Evolutionary conservation across 2,329 filamentous ascomycete species (phyloP), one percentile per base, ranked within the genome.

Genomic region (Talaromyces islandicus): DNA sequence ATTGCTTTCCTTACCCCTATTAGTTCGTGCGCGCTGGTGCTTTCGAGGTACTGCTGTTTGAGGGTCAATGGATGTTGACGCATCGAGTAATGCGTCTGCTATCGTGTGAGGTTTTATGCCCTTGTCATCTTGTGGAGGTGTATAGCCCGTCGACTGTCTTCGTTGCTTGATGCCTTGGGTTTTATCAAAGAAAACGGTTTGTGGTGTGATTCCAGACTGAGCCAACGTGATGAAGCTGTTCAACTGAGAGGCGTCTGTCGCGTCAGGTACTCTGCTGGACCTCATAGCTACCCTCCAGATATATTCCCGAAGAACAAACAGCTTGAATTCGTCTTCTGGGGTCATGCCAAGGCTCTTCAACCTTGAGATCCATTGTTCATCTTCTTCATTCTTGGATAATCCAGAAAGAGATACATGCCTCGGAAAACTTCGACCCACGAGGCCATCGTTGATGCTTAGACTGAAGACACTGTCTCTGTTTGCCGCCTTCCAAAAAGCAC

Each of bases 121-220:
- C 61, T 72, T 63, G 43, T 58, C 71, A 67, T 30, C 69, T 66
- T 57, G 72, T 66, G 61, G 73, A 59, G 69, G 67, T 58, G 62
- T 51, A 56, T 67, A 68, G 38, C 65, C 63, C n/a, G 67, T 32
- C 41, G 70, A 65, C 51, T 61, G 65, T 65, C 64, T 65, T 58
- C 68, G 68, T 43, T 71, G 66, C 24, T 79, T 80, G 10, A 85
- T 75, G 9, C 85, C 78, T 46, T 81, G 82, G 43, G 85, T 84
- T 59, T 92, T 91, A 65, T 97, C 92, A 68, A 97, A 97, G 70
- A 97, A 89, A 1, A 99, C 88, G 0, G 91, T 97, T 70, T 96
- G 91, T 3, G 90, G 89, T 1, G 87, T 89, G 32, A 97, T 86
- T 12, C 87, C 86, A 56, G 96, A 78, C 46, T 86, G 87, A 64